Evolutionary conservation across 257 asterid species (phyloP).

Genomic region (Nicotiana benthamiana): DNA sequence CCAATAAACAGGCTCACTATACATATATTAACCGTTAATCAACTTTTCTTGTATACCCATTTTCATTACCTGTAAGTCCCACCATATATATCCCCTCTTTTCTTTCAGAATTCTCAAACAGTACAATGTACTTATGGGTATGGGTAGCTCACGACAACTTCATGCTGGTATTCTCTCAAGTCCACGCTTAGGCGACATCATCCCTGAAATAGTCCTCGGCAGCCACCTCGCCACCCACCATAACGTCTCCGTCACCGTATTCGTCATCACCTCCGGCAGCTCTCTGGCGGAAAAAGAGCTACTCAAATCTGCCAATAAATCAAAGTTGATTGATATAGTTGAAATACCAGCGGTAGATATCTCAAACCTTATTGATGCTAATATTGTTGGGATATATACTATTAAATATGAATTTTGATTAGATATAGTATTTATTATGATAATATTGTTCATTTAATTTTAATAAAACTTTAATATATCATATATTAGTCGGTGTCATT

Average conservation of each 20-base stretch:
- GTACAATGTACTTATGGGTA: background rate
- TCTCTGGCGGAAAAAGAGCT: conserved; percentile 32
- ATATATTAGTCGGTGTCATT: too few relatives aligned
- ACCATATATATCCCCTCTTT: background rate
- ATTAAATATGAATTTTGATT: too few relatives aligned
- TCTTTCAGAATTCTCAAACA: background rate
- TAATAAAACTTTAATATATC: too few relatives aligned
- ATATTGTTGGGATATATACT: background rate
- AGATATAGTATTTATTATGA: too few relatives aligned
- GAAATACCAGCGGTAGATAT: conserved; percentile 40
- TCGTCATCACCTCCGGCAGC: conserved; percentile 20
- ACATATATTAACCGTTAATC: too few relatives aligned
- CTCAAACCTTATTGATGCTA: conserved; percentile 33
- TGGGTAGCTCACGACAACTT: conserved; percentile 3
- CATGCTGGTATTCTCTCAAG: conserved; percentile 45
- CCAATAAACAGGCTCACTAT: background rate
- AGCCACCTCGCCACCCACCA: conserved; percentile 51
- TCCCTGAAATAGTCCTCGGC: conserved; percentile 41
- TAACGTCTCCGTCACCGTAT: conserved; percentile 31
- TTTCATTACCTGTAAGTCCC: background rate
- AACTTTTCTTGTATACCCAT: background rate
- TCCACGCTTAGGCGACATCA: conserved; percentile 74
- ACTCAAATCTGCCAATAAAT: conserved; percentile 15
- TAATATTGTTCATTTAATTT: too few relatives aligned
- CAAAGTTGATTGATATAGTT: conserved; percentile 10